Percentiles rank a stretch among this genome's conserved stretches.
These are phyloP conservation scores for Plasmodium blacklocki DNA, from an alignment of 169 alveolate genomes.

Conservation along the genomic window DNA sequence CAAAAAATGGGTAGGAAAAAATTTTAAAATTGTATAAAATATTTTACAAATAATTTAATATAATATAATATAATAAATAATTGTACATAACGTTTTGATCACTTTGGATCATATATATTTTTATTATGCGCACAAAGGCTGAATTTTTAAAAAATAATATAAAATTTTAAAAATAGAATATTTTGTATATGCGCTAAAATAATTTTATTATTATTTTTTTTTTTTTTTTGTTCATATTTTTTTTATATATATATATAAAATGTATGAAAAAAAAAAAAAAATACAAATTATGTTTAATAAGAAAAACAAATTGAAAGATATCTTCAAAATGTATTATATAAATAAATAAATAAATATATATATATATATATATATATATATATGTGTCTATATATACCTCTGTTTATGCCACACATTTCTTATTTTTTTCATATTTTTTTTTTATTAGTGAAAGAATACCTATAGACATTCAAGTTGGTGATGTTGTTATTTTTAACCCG, in stretches of 20 bases:
- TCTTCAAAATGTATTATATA: background rate
- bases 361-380: no score
- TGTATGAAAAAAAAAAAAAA: slow-evolving; percentile 29
- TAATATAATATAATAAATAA: background rate
- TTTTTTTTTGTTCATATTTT: slow-evolving; percentile 13
- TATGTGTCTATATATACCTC: background rate
- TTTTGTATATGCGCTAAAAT: slow-evolving; percentile 56
- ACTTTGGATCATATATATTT: background rate
- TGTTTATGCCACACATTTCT: background rate
- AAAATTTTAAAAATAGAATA: slow-evolving; percentile 65
- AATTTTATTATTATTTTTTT: slow-evolving; percentile 23
- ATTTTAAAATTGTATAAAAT: background rate
- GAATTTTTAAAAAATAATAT: slow-evolving; percentile 66
- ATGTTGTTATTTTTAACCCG: slow-evolving; percentile 66
- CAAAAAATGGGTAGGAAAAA: slow-evolving; percentile 61
- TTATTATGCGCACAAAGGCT: slow-evolving; percentile 55
- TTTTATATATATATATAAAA: slow-evolving; percentile 10
- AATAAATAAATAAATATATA: background rate
- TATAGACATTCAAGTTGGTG: slow-evolving; percentile 68
- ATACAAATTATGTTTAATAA: slow-evolving; percentile 10
- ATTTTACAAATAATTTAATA: background rate
- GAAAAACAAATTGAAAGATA: background rate
- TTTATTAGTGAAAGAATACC: slow-evolving; percentile 66
- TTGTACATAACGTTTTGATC: background rate
- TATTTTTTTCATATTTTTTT: slow-evolving; percentile 9